Evolutionary conservation across 305 asterid genomes (phyloP).

Genomic region (Rubia balearica): DNA sequence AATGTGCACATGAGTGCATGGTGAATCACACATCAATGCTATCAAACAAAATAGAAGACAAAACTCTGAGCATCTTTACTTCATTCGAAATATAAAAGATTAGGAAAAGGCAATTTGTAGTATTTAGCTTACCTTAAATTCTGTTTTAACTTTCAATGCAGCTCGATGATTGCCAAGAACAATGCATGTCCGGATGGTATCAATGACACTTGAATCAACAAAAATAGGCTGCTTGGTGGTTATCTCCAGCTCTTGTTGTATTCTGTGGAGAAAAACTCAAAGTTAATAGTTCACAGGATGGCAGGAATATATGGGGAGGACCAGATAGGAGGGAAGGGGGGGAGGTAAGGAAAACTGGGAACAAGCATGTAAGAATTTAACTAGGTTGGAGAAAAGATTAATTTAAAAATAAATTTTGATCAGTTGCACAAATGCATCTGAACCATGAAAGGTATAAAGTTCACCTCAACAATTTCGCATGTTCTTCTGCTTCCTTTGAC

Average conservation of each 20-base stretch:
- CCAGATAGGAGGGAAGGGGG: background rate
- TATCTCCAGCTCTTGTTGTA: slow-evolving; percentile 80
- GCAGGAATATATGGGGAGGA: background rate
- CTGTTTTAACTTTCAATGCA: slow-evolving; percentile 73
- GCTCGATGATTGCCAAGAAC: slow-evolving; percentile 84
- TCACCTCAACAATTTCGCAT: slow-evolving; percentile 85
- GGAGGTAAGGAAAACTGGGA: background rate
- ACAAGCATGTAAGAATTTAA: background rate
- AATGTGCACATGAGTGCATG: background rate
- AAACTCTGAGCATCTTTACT: background rate
- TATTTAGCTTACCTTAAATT: slow-evolving; percentile 60
- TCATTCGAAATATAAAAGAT: slow-evolving; percentile 11
- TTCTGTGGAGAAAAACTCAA: slow-evolving; percentile 34
- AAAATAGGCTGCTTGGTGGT: slow-evolving; percentile 86
- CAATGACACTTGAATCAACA: slow-evolving; percentile 92
- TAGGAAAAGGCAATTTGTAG: slow-evolving; percentile 11
- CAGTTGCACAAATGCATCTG: background rate
- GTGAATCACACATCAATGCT: background rate
- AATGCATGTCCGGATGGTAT: slow-evolving; percentile 93
- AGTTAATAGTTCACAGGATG: background rate
- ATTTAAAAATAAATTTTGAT: background rate
- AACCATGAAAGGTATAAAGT: background rate
- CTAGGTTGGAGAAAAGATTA: no score
- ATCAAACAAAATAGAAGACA: slow-evolving; percentile 8
- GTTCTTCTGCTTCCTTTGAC: slow-evolving; percentile 97